phyloP scores from a whole-genome alignment of 2,329 filamentous ascomycete species.

The Cordyceps militaris region DNA sequence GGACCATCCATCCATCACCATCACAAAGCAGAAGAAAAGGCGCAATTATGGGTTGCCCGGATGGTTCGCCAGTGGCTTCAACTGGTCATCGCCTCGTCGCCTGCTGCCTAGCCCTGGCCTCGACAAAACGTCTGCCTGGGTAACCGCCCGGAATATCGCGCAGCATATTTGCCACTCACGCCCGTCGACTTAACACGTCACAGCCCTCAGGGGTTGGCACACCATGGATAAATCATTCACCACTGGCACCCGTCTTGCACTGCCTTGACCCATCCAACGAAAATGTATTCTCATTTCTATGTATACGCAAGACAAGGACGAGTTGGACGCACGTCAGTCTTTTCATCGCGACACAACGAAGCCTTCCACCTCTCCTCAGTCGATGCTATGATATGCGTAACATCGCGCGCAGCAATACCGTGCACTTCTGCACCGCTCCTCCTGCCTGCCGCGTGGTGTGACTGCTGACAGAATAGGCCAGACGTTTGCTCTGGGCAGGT shows the following conservation, averaged over 20 bases:
- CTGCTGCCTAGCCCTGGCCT: background rate
- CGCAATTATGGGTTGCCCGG: no score
- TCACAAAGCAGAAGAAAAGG: no score
- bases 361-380: background rate
- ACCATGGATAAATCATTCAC: background rate
- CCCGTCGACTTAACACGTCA: constrained; percentile 5
- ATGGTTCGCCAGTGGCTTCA: no score
- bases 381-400: constrained; percentile 6
- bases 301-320: background rate
- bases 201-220: constrained; percentile 9
- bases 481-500: background rate
- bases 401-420: background rate
- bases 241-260: background rate
- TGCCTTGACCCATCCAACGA: background rate
- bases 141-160: background rate
- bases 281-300: constrained; percentile 5
- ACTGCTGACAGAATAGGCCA: background rate
- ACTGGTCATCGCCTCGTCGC: background rate
- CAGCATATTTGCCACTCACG: constrained; percentile 8
- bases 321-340: background rate
- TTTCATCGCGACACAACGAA: background rate
- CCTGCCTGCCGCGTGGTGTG: background rate
- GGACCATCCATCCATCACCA: no score
- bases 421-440: constrained; percentile 4
- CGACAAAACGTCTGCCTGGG: background rate